Conservation (phyloP, 192 early-diverging fungal genomes). For the Fimicolochytrium jonesii region DNA sequence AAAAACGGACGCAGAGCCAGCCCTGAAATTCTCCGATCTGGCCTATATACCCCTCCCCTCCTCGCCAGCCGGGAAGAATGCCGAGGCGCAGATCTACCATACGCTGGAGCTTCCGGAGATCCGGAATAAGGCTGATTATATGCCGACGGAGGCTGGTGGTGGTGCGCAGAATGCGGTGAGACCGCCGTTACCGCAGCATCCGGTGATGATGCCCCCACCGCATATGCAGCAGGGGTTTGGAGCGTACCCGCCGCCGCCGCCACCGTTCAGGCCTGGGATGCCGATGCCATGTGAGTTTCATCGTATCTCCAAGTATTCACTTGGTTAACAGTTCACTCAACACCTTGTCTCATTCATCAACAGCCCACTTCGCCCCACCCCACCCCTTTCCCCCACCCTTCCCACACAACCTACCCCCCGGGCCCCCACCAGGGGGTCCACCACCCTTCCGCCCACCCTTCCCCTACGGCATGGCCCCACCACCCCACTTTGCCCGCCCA, state of each 20-base stretch:
- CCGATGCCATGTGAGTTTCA: not conserved
- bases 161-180: too few relatives aligned
- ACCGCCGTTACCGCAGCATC: too few relatives aligned
- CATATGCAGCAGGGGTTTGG: too few relatives aligned
- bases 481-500: too few relatives aligned
- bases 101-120: conserved; percentile 41
- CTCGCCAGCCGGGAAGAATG: conserved; percentile 19
- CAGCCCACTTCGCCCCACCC: not conserved
- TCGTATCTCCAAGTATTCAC: too few relatives aligned
- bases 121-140: conserved; percentile 17
- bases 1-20: not conserved
- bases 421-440: conserved; percentile 7
- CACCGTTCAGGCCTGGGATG: not conserved
- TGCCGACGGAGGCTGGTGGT: conserved; percentile 4
- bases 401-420: conserved; percentile 23
- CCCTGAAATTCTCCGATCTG: conserved; percentile 9
- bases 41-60: conserved; percentile 31
- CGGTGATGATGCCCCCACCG: too few relatives aligned
- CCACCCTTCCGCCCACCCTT: too few relatives aligned
- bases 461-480: too few relatives aligned
- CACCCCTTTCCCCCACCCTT: not conserved
- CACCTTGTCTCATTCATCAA: not conserved
- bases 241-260: too few relatives aligned
- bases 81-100: conserved; percentile 39
- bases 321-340: too few relatives aligned